A percentile compares a stretch with the other conserved stretches of the same genome.
These are phyloP conservation scores for Solanum hybrid DNA, from an alignment of 305 asterid genomes.

Conservation along the genomic window DNA sequence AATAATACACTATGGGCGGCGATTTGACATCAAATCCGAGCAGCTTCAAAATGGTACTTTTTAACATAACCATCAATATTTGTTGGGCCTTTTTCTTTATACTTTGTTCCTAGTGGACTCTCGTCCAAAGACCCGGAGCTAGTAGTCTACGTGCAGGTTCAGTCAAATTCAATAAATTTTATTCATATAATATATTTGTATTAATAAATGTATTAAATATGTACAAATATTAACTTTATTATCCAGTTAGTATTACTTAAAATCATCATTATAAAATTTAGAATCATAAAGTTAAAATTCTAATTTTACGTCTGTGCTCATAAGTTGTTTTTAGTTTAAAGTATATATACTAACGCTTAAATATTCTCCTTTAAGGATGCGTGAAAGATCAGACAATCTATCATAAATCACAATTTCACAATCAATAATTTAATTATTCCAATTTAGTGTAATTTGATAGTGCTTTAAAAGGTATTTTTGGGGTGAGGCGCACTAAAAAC, in stretches of 20 bases:
- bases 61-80: neutral
- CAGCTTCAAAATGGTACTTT: neutral
- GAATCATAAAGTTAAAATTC: neutral
- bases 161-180: neutral
- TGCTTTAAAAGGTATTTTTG: neutral
- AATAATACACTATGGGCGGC: neutral
- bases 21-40: neutral
- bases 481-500: neutral
- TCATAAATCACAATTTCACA: neutral
- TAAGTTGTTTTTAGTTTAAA: neutral
- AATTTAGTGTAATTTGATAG: neutral
- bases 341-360: neutral
- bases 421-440: neutral
- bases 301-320: neutral
- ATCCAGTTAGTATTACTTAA: neutral
- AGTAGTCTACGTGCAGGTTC: neutral
- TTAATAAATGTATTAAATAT: neutral
- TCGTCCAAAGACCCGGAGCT: neutral
- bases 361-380: neutral
- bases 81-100: neutral
- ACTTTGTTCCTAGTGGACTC: neutral
- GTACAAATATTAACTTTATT: neutral
- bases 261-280: neutral
- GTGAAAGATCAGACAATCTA: neutral
- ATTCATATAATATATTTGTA: neutral